A percentile compares a stretch with the other conserved stretches of the same genome.
Evolutionary conservation across 345 rosid species (phyloP).

Genomic region (Citrus medica): DNA sequence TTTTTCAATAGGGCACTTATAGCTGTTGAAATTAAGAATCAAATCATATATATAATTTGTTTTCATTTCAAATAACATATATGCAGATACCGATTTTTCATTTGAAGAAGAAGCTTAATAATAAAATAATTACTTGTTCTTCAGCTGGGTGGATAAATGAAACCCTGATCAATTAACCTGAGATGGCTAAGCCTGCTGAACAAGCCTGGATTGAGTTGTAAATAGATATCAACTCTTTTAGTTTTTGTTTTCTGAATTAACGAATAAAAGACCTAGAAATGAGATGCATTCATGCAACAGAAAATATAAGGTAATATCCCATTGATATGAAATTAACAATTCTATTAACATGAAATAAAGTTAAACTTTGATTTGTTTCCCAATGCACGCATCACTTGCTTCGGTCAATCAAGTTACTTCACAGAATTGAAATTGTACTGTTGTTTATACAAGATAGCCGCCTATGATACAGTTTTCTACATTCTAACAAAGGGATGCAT

Average conservation of each 20-base stretch:
- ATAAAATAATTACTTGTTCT: neutral
- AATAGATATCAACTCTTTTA: neutral
- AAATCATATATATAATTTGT: neutral
- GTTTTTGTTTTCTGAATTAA: neutral
- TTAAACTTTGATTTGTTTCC: neutral
- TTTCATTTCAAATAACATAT: neutral
- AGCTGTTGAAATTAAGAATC: neutral
- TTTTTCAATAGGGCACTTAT: neutral
- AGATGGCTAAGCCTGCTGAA: neutral
- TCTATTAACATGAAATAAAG: neutral
- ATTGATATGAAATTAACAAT: too few species aligned
- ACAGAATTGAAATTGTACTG: neutral
- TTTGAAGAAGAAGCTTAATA: neutral
- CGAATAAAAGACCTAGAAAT: neutral
- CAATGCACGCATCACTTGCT: neutral
- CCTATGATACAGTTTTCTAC: neutral
- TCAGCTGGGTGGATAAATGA: neutral
- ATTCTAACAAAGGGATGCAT: neutral
- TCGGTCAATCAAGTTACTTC: neutral
- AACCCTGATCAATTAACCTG: neutral
- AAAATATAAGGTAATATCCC: neutral
- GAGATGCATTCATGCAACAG: neutral
- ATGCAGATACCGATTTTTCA: neutral
- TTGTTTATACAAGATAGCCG: neutral
- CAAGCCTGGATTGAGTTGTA: constrained; percentile 2